Conservation (phyloP, 208 protist species). For the Trypanosoma vivax region DNA sequence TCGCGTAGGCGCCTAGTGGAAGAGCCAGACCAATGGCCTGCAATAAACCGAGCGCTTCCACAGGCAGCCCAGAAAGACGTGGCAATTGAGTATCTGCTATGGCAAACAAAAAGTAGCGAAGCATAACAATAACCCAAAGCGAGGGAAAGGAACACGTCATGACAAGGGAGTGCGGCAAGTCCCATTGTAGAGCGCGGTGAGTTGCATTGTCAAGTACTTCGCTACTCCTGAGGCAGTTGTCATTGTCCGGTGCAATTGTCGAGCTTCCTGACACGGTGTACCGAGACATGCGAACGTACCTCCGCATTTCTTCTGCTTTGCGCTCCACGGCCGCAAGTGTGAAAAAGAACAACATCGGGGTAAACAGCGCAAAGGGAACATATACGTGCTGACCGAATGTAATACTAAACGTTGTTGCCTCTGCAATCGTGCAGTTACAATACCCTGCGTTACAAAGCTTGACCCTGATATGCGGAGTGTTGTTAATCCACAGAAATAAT, state of each 20-base stretch:
- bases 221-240: background rate
- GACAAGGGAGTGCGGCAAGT: conserved; percentile 6
- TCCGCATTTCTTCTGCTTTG: background rate
- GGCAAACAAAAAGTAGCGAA: conserved; percentile 14
- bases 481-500: conserved; percentile 9
- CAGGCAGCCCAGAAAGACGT: background rate
- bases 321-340: conserved; percentile 1
- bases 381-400: conserved; percentile 20
- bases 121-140: conserved; percentile 17
- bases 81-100: conserved; percentile 19
- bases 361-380: conserved; percentile 17
- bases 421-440: background rate
- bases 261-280: conserved; percentile 6
- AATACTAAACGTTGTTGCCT: background rate
- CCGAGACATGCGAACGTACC: background rate
- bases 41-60: background rate
- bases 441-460: background rate
- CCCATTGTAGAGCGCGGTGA: conserved; percentile 4
- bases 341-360: conserved; percentile 15
- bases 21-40: conserved; percentile 1
- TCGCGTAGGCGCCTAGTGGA: conserved; percentile 11
- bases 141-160: background rate
- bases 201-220: background rate
- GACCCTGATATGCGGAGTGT: background rate
- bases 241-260: background rate